Evolutionary conservation across 169 alveolate species (phyloP), one percentile per base, ranked within the genome.

Genomic region (Haemoproteus tartakovskyi): DNA sequence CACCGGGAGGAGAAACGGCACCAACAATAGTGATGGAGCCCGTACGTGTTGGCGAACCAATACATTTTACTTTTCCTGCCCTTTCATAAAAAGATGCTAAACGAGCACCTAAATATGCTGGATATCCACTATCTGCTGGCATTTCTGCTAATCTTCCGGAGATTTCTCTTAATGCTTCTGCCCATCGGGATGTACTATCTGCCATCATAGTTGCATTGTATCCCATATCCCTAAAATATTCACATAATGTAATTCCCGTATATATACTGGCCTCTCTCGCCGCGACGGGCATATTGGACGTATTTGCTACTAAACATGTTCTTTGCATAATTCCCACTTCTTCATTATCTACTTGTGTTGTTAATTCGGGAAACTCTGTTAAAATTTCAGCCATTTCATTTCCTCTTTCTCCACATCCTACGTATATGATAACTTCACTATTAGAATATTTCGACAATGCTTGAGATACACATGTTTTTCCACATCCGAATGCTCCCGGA

Each of bases 351-450:
- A 94, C 91, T 52, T 81, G 60, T 38, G 98, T 97, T 24, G 95
- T 91, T 59, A 98, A 95, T 88, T 96, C 98, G 5, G 99, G 99
- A 95, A 98, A 98, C 60, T 98, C 99, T 30, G 93, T 90, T 12
- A 97, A 94, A 61, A 98, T 99, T 88, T 98, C 99, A 22, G 99
- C 99, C 98, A 98, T 98, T 79, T 98, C 99, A 87, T 98, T 98
- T 30, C 99, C 99, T 84, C 99, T 93, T 87, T 98, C 99, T 45
- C 99, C 99, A 87, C 99, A 98, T 2, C 99, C 99, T 62, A 98
- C 99, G 89, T 98, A 95, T 48, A 96, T 92, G 45, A 97, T 94
- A 61, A 95, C 95, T 70, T 97, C 97, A 56, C 98, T 93, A 91
- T 97, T 97, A 51, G 98, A 93, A 79, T 96, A 96, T 91, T 97